These are phyloP conservation scores for Boletus reticuloceps DNA, from an alignment of 768 basidiomycete species.

Conservation along the genomic window DNA sequence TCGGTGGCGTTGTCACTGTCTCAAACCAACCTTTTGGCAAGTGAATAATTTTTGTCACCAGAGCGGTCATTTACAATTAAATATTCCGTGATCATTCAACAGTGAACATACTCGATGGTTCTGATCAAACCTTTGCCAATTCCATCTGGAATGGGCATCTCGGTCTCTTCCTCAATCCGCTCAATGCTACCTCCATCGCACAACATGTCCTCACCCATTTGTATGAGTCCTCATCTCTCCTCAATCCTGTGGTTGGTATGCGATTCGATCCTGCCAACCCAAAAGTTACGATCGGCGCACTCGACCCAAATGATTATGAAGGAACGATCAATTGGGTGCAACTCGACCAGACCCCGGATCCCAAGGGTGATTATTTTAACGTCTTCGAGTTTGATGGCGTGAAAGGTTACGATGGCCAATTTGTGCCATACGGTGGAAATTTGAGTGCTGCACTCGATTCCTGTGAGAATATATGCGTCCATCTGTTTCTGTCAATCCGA, in stretches of 20 bases:
- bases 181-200: conserved; percentile 10
- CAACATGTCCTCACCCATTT: conserved; percentile 18
- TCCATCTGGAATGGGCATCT: conserved; percentile 21
- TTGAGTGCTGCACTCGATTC: conserved; percentile 25
- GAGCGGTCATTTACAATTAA: background rate
- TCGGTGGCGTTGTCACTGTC: conserved; percentile 17
- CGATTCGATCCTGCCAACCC: conserved; percentile 29
- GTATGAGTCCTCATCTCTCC: conserved; percentile 21
- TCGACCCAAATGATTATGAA: conserved; percentile 31
- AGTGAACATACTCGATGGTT: conserved; percentile 27
- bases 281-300: conserved; percentile 31
- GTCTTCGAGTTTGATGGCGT: conserved; percentile 25
- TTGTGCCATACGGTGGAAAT: conserved; percentile 17
- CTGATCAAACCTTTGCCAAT: background rate
- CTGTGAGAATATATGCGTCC: conserved; percentile 10
- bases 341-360: conserved; percentile 18
- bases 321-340: conserved; percentile 31
- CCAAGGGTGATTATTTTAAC: conserved; percentile 16
- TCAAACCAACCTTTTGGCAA: conserved; percentile 15
- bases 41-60: background rate
- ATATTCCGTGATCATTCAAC: background rate
- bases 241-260: conserved; percentile 31
- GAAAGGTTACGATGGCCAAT: conserved; percentile 29
- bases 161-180: conserved; percentile 25
- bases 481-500: background rate